Evolutionary conservation across 306 rosid genomes (phyloP), one percentile per base, ranked within the genome.

Genomic region (Trifolium fragiferum): DNA sequence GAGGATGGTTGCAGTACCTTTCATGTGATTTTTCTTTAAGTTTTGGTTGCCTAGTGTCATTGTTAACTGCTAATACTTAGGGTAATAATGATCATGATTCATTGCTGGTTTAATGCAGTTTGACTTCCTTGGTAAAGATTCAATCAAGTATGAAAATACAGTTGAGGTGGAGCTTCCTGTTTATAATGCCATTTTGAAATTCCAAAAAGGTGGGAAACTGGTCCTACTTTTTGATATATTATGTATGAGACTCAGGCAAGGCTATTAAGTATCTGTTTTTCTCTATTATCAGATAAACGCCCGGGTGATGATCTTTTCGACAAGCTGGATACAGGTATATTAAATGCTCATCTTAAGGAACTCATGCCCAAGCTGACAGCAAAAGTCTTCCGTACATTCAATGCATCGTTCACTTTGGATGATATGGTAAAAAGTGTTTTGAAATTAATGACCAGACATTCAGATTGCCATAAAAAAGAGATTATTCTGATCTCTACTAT

Each of bases 61-160:
- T 69, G 68, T 27, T 78, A 64, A 49, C 57, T 9, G 37, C 70
- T 59, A 72, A 13, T 49, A 67, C 54, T 73, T 57, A 49, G 49
- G 73, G 13, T 62, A n/a, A n/a, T 64, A 50, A 74, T 73, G 60
- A 80, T 41, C 10, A 7, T 41, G 70, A 33, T 78, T 69, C 73
- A 78, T 75, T 41, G 73, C 70, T 77, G 87, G 73, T 65, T 70
- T 50, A 75, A 50, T 77, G 78, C 92, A 94, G 98, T 91, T 94
- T 76, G 90, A 87, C 91, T 94, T 94, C 87, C 98, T 94, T 43
- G 98, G 98, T 91, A 94, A 94, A 82, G 98, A 94, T 86, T 94
- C 98, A 63, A 94, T 94, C 84, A 90, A 70, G 87, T 91, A 94
- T 72, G 98, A 94, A 80, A 94, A 92, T 74, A 86, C 84, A 64